Evolutionary conservation across 2,329 filamentous ascomycete genomes (phyloP).

Genomic region (Diplodia scrobiculata): DNA sequence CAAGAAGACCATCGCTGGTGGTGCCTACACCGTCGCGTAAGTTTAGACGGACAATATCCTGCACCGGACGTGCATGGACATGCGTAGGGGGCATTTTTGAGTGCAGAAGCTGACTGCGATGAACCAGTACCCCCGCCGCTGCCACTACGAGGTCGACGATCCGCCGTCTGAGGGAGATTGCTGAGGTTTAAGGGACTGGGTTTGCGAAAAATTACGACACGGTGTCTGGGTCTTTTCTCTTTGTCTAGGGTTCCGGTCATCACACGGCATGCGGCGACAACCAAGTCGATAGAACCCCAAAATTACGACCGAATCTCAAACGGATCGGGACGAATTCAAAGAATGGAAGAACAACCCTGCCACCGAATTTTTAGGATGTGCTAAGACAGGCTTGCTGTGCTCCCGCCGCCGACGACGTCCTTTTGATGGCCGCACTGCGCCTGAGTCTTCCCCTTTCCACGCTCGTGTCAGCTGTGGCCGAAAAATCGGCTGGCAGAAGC

Average conservation of each 20-base stretch:
- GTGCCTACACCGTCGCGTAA: conserved; percentile 96
- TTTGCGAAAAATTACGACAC: conserved; percentile 28
- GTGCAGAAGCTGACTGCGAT: conserved; percentile 31
- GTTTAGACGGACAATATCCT: conserved; percentile 49
- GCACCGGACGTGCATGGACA: background rate
- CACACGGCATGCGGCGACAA: conserved; percentile 29
- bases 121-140: conserved; percentile 78
- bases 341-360: conserved; percentile 26
- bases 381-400: conserved; percentile 21
- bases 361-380: conserved; percentile 13
- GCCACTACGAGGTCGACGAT: conserved; percentile 95
- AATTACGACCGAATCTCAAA: conserved; percentile 29
- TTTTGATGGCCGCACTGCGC: background rate
- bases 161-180: conserved; percentile 95
- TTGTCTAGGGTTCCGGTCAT: conserved; percentile 30
- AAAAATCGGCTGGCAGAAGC: background rate
- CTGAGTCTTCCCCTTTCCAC: conserved; percentile 17
- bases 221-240: conserved; percentile 30
- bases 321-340: conserved; percentile 31
- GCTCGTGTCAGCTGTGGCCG: background rate
- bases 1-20: conserved; percentile 90
- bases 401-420: background rate
- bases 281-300: conserved; percentile 29
- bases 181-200: conserved; percentile 71
- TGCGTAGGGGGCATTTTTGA: background rate